Percentiles rank a stretch among this genome's conserved stretches.
Evolutionary conservation across 78 protist genomes (phyloP).

Genomic region (Anaeramoeba ignava): DNA sequence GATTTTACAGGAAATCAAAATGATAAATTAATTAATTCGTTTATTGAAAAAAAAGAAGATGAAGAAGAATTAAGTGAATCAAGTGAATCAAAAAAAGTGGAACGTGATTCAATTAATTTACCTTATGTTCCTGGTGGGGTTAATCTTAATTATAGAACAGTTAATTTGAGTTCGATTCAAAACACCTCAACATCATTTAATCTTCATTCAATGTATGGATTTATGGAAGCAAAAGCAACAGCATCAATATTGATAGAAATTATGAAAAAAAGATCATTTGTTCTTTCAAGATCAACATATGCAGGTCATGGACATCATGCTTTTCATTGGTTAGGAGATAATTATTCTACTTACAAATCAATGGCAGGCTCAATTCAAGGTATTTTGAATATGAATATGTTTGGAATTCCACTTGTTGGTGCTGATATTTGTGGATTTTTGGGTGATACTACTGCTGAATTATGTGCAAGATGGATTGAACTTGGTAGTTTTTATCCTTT

Average conservation of each 20-base stretch:
- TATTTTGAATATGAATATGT: not conserved
- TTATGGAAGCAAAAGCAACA: not conserved
- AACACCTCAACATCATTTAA: not conserved
- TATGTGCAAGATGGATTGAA: conserved; percentile 7
- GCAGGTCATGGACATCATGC: not conserved
- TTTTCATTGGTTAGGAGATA: conserved; percentile 4
- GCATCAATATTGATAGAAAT: not conserved
- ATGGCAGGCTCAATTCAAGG: not conserved
- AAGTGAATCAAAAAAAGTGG: too few relatives aligned
- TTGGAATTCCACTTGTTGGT: not conserved
- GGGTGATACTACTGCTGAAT: conserved; percentile 1
- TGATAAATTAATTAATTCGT: too few relatives aligned
- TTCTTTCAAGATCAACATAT: not conserved
- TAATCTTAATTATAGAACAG: not conserved
- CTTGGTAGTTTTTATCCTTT: conserved; percentile 7
- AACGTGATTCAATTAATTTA: not conserved
- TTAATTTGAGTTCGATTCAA: not conserved
- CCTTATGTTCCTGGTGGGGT: not conserved
- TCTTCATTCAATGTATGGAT: not conserved
- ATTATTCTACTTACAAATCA: not conserved
- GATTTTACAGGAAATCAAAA: not conserved
- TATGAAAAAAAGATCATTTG: not conserved
- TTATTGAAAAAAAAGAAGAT: too few relatives aligned
- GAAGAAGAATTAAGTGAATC: too few relatives aligned
- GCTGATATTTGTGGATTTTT: conserved; percentile 8